Conservation (phyloP, 1,284 basidiomycete genomes). For the Trichosporon sp. region DNA sequence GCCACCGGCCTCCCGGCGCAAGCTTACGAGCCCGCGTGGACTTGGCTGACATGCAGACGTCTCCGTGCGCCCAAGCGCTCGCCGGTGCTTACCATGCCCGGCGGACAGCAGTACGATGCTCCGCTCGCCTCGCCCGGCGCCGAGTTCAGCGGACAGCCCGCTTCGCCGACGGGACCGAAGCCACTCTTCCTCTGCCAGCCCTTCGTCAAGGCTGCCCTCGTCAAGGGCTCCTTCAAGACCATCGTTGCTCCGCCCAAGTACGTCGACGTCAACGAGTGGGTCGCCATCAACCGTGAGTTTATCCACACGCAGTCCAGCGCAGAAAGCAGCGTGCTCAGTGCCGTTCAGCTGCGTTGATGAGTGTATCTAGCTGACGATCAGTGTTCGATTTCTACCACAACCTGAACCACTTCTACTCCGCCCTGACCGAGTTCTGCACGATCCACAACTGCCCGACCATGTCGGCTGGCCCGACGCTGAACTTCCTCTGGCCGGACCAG, state of each 20-base stretch:
- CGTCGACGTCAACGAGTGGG: constrained; percentile 97
- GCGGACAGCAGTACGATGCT: constrained; percentile 41
- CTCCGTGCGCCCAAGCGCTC: constrained; percentile 55
- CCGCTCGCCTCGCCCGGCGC: constrained; percentile 49
- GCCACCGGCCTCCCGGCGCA: neutral
- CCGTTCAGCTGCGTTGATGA: too few species aligned
- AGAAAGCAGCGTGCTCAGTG: too few species aligned
- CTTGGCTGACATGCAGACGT: constrained; percentile 39
- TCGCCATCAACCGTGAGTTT: constrained; percentile 87
- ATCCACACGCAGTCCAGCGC: too few species aligned
- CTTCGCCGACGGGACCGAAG: constrained; percentile 37
- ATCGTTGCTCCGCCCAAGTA: constrained; percentile 98
- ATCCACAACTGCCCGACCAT: constrained; percentile 86
- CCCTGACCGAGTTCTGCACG: constrained; percentile 93
- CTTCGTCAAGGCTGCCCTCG: constrained; percentile 93
- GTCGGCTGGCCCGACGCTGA: constrained; percentile 88
- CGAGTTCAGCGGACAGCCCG: constrained; percentile 37
- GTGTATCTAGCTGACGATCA: constrained; percentile 47
- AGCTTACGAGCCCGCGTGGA: too few species aligned
- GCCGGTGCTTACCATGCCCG: constrained; percentile 35
- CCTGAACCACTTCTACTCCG: constrained; percentile 95
- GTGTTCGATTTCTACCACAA: constrained; percentile 97
- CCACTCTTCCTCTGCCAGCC: constrained; percentile 90
- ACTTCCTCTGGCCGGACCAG: constrained; percentile 97
- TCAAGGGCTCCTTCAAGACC: constrained; percentile 98